Base-by-base conservation (phyloP, 2,329 filamentous ascomycete species). In the Fusarium sp. region DNA sequence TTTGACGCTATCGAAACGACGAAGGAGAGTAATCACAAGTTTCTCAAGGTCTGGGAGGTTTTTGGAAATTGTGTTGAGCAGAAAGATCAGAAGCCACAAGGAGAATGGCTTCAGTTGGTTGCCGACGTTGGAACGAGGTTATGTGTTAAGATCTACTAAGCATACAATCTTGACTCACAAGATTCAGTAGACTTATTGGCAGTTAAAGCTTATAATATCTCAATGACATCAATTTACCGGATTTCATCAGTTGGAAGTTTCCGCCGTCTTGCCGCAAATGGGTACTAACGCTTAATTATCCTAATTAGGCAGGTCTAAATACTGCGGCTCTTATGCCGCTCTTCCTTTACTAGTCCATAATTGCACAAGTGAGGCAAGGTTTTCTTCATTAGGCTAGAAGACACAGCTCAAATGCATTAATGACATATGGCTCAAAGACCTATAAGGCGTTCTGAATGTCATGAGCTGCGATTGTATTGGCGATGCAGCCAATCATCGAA, bases 1-100 rank as follows among this genome's bases (percentile, higher is more conserved):
- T 64, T 76, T 30, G 71, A 65, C 6, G 61, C 67, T 12, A 75
- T 77, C 33, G 72, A 73, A 2, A 72, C 74, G 11, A 76, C 70
- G 0, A 67, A 73, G 32, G 72, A 72, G 42, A 76, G 74, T 16
- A 64, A 72, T 33, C 54, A 74, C 32, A 78, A 74, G 59, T 78
- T 78, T 23, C 74, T 79, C 19, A 73, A 78, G 50, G 77, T 79
- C 10, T 80, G 77, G 78, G 62, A 76, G 40, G 67, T 75, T 18
- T 79, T 79, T 63, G 75, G 65, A 2, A 72, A 58, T 38, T 56
- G 52, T 42, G 61, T 75, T 2, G 60, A 75, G 52, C 58, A 74
- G 19, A 76, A 67, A 25, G 65, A 75, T 9, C 54, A 61, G 30
- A 54, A 25, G 60, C 46, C 21, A 59, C 13, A 56, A 44, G 46